Evolutionary conservation across 331 rosid species (phyloP).

Genomic region (Ulmus americana): DNA sequence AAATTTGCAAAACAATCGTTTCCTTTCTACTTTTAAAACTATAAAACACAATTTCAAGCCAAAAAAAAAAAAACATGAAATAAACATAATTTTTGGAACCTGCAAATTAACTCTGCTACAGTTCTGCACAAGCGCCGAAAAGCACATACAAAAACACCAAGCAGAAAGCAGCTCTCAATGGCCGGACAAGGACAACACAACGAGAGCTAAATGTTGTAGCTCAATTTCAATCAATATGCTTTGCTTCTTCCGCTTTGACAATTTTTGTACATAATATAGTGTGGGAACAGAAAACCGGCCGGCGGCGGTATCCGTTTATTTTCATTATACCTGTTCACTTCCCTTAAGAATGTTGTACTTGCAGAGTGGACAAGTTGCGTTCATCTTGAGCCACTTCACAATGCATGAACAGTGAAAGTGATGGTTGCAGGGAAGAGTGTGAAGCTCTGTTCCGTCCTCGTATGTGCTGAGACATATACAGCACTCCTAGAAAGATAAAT

Average conservation of each 20-base stretch:
- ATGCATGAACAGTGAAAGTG: slow-evolving; percentile 81
- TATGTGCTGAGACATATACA: slow-evolving; percentile 87
- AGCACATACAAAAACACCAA: slow-evolving; percentile 2
- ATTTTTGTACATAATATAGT: slow-evolving; percentile 33
- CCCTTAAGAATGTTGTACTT: slow-evolving; percentile 87
- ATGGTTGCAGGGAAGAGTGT: slow-evolving; percentile 91
- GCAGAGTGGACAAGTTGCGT: slow-evolving; percentile 99
- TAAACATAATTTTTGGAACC: slow-evolving; percentile 6
- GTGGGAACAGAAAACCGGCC: slow-evolving; percentile 12
- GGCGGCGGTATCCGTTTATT: slow-evolving; percentile 16
- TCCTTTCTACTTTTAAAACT: neutral
- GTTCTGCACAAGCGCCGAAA: slow-evolving; percentile 11
- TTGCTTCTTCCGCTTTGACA: slow-evolving; percentile 23
- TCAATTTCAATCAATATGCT: slow-evolving; percentile 27
- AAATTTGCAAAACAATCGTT: slow-evolving; percentile 22
- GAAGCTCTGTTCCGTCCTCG: slow-evolving; percentile 87
- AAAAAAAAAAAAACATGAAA: neutral
- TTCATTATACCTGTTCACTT: slow-evolving; percentile 54
- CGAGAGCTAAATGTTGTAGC: slow-evolving; percentile 17
- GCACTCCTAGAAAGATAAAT: slow-evolving; percentile 60
- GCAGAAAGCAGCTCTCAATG: slow-evolving; percentile 16
- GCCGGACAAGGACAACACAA: slow-evolving; percentile 15
- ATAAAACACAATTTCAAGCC: too few species aligned
- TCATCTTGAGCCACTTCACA: slow-evolving; percentile 90
- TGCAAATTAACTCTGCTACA: slow-evolving; percentile 3